These are phyloP conservation scores for Zizania latifolia DNA, from an alignment of 176 grass and related monocot species.

Conservation along the genomic window DNA sequence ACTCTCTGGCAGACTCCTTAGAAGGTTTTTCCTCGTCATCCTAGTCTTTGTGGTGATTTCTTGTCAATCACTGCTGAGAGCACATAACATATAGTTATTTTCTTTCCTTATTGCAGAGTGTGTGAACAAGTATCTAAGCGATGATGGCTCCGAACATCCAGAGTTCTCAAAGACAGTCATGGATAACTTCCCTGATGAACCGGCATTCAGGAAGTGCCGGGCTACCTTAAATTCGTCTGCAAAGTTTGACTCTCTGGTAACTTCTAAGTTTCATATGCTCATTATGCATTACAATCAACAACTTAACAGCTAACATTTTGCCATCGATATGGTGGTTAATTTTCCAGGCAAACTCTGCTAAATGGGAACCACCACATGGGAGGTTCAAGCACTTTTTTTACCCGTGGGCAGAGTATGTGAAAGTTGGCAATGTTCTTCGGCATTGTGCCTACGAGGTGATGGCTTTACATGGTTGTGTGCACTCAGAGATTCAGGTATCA, in stretches of 20 bases:
- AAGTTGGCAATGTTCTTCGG: constrained; percentile 49
- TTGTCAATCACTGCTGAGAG: constrained; percentile 3
- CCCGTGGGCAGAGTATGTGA: constrained; percentile 67
- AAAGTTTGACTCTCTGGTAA: constrained; percentile 72
- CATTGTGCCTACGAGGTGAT: constrained; percentile 80
- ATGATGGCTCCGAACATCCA: constrained; percentile 56
- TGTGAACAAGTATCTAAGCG: constrained; percentile 74
- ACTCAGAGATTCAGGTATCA: constrained; percentile 84
- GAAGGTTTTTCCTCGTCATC: constrained; percentile 47
- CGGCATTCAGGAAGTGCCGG: constrained; percentile 57
- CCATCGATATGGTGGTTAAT: constrained; percentile 3
- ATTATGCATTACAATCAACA: background rate
- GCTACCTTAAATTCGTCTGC: constrained; percentile 61
- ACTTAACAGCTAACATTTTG: background rate
- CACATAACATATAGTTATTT: background rate
- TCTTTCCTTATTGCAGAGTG: constrained; percentile 51
- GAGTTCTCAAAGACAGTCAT: constrained; percentile 67
- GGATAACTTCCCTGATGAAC: constrained; percentile 67
- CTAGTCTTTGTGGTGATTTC: background rate
- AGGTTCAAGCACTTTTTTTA: constrained; percentile 69
- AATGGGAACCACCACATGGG: constrained; percentile 84
- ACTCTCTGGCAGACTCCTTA: constrained; percentile 60
- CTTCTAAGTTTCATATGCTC: background rate
- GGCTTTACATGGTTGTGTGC: constrained; percentile 70
- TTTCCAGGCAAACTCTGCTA: constrained; percentile 65